Base-by-base conservation (phyloP, 305 asterid genomes). In the Withania somnifera region DNA sequence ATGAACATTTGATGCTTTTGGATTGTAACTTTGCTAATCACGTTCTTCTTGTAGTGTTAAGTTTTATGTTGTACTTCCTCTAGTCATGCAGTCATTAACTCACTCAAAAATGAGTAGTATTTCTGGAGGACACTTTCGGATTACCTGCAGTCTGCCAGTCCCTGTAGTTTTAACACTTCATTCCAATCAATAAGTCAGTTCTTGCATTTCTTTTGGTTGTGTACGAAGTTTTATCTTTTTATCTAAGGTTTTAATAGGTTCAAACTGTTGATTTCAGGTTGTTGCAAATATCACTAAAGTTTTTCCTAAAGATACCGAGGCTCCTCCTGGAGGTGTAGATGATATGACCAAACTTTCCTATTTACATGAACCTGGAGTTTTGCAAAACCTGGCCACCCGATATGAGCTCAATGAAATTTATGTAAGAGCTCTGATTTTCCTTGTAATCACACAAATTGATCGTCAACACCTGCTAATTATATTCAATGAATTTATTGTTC, bases 341-440 rank as follows among this genome's bases (percentile, higher is more conserved):
- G 99, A 97, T 87, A 95, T 97, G 99, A 97, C 99, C 85, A 94
- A 91, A 88, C 99, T 97, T 86, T 95, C 99, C 82, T 97, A 97
- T 90, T 89, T 97, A 89, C 99, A 97, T 82, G 99, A 97, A 87
- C 99, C 99, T 53, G 99, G 98, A 77, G 99, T 97, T 86, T 88
- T 97, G 86, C 97, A 95, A 89, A 97, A 97, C 88, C 87, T 97
- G 88, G 93, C 94, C 69, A 63, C 98, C 69, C 91, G 99, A 97
- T 97, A 97, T 89, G 99, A 95, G 87, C 95, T 97, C 54, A 97
- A 97, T 87, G 99, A 97, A 87, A 97, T 97, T 84, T 97, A 97
- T 86, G 99, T 97, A 90, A 90, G 97, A 77, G 78, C 51, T 83
- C 66, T 81, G 77, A 51, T 56, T 84, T 82, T 69, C 71, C 52